Base-by-base conservation (phyloP, 2,329 filamentous ascomycete species). In the Fusarium cicatricum region DNA sequence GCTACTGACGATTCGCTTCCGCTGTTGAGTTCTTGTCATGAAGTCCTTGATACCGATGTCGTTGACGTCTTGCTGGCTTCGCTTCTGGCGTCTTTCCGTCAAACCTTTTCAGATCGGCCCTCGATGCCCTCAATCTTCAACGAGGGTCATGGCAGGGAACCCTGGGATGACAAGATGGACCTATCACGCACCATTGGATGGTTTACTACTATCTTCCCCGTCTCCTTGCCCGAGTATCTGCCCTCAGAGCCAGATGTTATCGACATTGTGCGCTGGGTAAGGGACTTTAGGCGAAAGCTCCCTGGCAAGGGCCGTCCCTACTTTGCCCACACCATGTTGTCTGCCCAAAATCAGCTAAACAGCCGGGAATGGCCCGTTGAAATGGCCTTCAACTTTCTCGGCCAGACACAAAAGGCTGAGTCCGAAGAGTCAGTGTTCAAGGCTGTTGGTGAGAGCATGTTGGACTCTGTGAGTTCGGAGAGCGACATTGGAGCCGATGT, bases 111-210 rank as follows among this genome's bases (percentile, higher is more conserved):
- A 0, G 68, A 72, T 16, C 64, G 73, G 0, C 19, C 8, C 4
- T 42, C 52, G 1, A 17, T 57, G 0, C 73, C 74, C 0, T 42
- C 65, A 0, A 62, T 77, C 1, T 71, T 70, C 42, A 68, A 59
- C 12, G 75, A 77, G 37, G 72, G 71, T 2, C 75, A 77, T 23
- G 75, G 75, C 2, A 63, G 75, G 28, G 74, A 78, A 28, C 43
- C 72, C 0, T 64, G 56, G 52, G 62, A 68, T 26, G 29, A 58
- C 8, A 45, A 28, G 3, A 16, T 75, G 3, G 70, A 77, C 38
- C 29, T 72, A 2, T 71, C 72, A 3, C 45, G 68, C 5, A 74
- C 72, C 0, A 68, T 77, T 3, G 75, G 75, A 1, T 78, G 75
- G 75, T 77, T 77, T 44, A 76, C 75, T 0, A 72, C 71, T 8